phyloP scores from a whole-genome alignment of 202 grass and related monocot genomes.

The Schoenoplectus tabernaemontani region DNA sequence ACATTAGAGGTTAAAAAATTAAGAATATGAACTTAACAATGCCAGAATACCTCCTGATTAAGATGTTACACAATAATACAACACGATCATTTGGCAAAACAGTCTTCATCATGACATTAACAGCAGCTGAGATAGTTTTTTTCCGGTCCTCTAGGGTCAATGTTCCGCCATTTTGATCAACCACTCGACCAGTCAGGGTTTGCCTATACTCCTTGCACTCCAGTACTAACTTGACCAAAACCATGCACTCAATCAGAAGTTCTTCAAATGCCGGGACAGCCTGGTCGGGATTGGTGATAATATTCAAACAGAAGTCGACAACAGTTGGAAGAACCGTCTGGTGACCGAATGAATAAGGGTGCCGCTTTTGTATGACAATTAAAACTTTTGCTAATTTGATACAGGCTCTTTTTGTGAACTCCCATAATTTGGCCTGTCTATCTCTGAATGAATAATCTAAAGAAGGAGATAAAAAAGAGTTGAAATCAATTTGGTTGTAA shows the following conservation, averaged over 20 bases:
- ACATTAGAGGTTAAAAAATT: neutral
- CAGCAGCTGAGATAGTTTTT: slow-evolving; percentile 65
- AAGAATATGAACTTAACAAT: neutral
- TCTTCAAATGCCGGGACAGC: slow-evolving; percentile 60
- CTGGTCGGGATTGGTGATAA: slow-evolving; percentile 80
- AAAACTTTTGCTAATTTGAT: slow-evolving; percentile 93
- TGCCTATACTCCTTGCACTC: slow-evolving; percentile 96
- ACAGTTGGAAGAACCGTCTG: slow-evolving; percentile 54
- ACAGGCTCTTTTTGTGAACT: slow-evolving; percentile 78
- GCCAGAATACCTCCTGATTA: slow-evolving; percentile 76
- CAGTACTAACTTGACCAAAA: slow-evolving; percentile 70
- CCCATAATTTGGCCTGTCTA: slow-evolving; percentile 65
- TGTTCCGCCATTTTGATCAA: slow-evolving; percentile 43
- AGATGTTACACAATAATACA: slow-evolving; percentile 78
- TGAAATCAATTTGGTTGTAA: too few relatives aligned
- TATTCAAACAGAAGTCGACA: slow-evolving; percentile 80
- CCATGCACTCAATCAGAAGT: slow-evolving; percentile 92
- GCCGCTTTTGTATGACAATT: slow-evolving; percentile 58
- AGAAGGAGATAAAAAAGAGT: slow-evolving; percentile 16
- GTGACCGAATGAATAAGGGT: slow-evolving; percentile 91
- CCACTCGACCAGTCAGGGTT: slow-evolving; percentile 60
- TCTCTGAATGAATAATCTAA: slow-evolving; percentile 70
- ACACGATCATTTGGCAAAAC: slow-evolving; percentile 71
- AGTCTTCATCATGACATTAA: slow-evolving; percentile 62
- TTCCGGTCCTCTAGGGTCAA: slow-evolving; percentile 79